Conservation (phyloP, 106 monocot genomes). For the Iris macrosiphon region DNA sequence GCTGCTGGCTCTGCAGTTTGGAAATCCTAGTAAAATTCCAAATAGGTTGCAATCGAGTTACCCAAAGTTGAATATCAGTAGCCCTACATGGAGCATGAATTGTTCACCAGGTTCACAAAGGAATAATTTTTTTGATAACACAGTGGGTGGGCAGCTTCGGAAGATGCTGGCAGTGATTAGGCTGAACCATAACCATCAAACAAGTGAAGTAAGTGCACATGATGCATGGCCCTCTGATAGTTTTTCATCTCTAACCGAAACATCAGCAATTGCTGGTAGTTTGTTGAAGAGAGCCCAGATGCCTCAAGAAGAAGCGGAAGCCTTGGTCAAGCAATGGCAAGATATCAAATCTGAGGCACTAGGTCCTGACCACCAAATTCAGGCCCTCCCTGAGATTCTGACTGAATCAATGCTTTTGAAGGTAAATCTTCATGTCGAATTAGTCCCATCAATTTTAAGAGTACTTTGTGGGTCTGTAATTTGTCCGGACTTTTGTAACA, state of each 20-base stretch:
- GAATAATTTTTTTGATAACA: conserved; percentile 8
- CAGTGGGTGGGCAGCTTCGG: conserved; percentile 18
- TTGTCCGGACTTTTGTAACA: conserved; percentile 2
- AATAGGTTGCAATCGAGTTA: conserved; percentile 11
- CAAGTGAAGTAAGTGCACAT: conserved; percentile 2
- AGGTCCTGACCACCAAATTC: conserved; percentile 52
- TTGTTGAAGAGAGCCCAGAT: conserved; percentile 28
- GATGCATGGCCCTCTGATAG: conserved; percentile 19
- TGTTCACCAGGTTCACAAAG: conserved; percentile 1
- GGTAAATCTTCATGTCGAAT: conserved; percentile 22
- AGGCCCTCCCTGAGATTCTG: conserved; percentile 56
- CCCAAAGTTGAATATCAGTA: neutral
- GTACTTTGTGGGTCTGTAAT: neutral
- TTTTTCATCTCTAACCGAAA: conserved; percentile 10
- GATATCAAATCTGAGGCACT: conserved; percentile 77
- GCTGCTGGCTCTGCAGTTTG: conserved; percentile 28
- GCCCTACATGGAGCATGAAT: conserved; percentile 9
- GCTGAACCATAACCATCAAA: conserved; percentile 21
- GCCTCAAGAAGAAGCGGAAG: conserved; percentile 74
- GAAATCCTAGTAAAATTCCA: conserved; percentile 9
- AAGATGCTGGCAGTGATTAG: conserved; percentile 21
- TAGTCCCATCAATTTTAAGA: no score
- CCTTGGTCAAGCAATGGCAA: conserved; percentile 69
- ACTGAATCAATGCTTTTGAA: conserved; percentile 72
- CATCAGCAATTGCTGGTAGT: conserved; percentile 13